These are phyloP conservation scores for Cutaneotrichosporon cutaneum DNA, from an alignment of 1,284 basidiomycete genomes.

Conservation along the genomic window DNA sequence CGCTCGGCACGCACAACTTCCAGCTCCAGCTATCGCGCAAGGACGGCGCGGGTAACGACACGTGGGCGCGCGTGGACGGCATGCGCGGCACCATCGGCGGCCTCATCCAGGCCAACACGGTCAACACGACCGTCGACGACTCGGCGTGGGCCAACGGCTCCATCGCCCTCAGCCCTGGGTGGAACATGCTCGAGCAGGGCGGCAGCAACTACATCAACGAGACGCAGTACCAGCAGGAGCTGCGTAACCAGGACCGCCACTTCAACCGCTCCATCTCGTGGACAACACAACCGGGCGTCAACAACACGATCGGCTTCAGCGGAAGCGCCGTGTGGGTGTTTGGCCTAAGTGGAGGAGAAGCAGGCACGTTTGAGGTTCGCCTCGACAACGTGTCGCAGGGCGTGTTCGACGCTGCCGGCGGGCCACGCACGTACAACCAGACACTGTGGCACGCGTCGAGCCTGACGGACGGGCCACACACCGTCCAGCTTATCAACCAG, in stretches of 20 bases:
- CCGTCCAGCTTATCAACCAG: constrained; percentile 30
- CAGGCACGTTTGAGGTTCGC: constrained; percentile 32
- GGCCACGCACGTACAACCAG: constrained; percentile 32
- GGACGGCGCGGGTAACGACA: constrained; percentile 2
- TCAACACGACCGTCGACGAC: constrained; percentile 42
- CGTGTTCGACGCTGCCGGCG: constrained; percentile 30
- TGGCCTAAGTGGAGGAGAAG: constrained; percentile 33
- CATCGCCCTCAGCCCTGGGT: constrained; percentile 35
- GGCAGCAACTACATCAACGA: constrained; percentile 38
- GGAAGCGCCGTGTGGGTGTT: constrained; percentile 38
- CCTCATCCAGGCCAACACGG: constrained; percentile 15
- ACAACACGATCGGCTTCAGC: constrained; percentile 30
- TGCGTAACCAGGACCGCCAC: constrained; percentile 17
- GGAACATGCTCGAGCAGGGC: constrained; percentile 43
- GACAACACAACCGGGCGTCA: constrained; percentile 31
- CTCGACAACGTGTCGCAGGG: constrained; percentile 36
- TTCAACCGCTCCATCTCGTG: constrained; percentile 37
- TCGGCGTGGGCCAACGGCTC: constrained; percentile 34
- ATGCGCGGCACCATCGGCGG: constrained; percentile 23
- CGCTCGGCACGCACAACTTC: constrained; percentile 27
- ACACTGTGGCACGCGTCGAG: constrained; percentile 35
- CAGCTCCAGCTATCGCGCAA: constrained; percentile 21
- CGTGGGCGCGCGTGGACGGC: constrained; percentile 31
- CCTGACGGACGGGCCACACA: constrained; percentile 29
- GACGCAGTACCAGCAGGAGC: constrained; percentile 31